These are phyloP conservation scores for Zanthoxylum bungeanum DNA, from an alignment of 345 rosid species.

Conservation along the genomic window DNA sequence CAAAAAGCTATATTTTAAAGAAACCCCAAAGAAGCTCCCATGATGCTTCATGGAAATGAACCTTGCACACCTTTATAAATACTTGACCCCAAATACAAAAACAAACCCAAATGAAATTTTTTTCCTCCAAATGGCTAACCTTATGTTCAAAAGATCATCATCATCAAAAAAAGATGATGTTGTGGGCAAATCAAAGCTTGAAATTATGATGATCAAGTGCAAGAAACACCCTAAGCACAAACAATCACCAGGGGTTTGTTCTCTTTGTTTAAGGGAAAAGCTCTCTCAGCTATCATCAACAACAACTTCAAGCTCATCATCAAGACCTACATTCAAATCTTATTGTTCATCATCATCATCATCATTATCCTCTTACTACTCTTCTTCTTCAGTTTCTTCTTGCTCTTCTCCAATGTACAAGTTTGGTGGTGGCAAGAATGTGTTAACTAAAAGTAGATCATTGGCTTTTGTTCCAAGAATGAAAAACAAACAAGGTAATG, in stretches of 20 bases:
- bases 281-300: conserved; percentile 31
- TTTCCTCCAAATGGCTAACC: conserved; percentile 24
- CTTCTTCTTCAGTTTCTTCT: conserved; percentile 35
- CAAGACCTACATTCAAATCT: not conserved
- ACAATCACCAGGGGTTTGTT: conserved; percentile 59
- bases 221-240: conserved; percentile 52
- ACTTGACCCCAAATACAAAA: too few species aligned
- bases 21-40: too few species aligned
- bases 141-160: conserved; percentile 11
- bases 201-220: conserved; percentile 20
- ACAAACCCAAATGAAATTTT: not conserved
- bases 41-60: too few species aligned
- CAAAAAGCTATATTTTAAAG: too few species aligned
- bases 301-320: not conserved
- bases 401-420: too few species aligned
- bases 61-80: too few species aligned
- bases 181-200: conserved; percentile 14
- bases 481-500: too few species aligned
- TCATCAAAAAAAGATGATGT: too few species aligned
- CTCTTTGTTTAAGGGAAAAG: conserved; percentile 48
- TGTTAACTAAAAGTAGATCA: too few species aligned
- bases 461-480: too few species aligned
- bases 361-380: conserved; percentile 22
- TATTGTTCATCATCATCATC: conserved; percentile 12
- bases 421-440: too few species aligned